Base-by-base conservation (phyloP, 73 alveolate species). In the Paramecium octaurelia region DNA sequence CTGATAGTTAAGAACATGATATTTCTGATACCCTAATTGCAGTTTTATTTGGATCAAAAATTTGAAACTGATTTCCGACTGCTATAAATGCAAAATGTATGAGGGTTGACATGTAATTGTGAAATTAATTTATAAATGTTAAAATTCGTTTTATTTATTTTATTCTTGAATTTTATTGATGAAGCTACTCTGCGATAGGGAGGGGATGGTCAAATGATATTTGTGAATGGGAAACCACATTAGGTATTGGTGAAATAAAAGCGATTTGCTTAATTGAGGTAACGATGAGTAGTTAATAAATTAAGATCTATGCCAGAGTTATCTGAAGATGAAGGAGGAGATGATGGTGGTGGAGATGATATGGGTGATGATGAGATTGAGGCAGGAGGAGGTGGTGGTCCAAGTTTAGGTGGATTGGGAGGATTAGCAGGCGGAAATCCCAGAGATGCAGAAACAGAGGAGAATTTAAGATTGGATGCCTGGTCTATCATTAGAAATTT, bases 391-490 rank as follows among this genome's bases (percentile, higher is more conserved):
- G 84, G 84, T 4, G 40, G 40, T 2, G 84, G 84, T 27, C 50
- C 50, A 3, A 34, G 84, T 68, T 68, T 68, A 11, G 84, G 84
- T 14, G 84, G 84, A 21, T 68, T 68, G 11, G 84, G 84, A 4
- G 84, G 84, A 21, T 34, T 68, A 68, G 5, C 69, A 54, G 84
- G 84, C 6, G 84, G 84, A 23, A 68, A 34, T 34, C 46, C 46
- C 0, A 68, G 46, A 68, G 84, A 68, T 68, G 46, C 40, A 68
- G 88, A 75, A 75, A 75, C 42, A 31, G 88, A 75, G 14, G 88
- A 75, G 35, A 75, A 75, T 36, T n/a, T 75, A 40, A 75, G 88
- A 75, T 21, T 21, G 18, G 88, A 36, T 31, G 88, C 88, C 3
- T 40, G 48, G 60, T 75, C 35, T 16, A 36, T 31, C n/a, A 31